Evolutionary conservation across 2,329 filamentous ascomycete species (phyloP).

Genomic region (Apiospora saccharicola): DNA sequence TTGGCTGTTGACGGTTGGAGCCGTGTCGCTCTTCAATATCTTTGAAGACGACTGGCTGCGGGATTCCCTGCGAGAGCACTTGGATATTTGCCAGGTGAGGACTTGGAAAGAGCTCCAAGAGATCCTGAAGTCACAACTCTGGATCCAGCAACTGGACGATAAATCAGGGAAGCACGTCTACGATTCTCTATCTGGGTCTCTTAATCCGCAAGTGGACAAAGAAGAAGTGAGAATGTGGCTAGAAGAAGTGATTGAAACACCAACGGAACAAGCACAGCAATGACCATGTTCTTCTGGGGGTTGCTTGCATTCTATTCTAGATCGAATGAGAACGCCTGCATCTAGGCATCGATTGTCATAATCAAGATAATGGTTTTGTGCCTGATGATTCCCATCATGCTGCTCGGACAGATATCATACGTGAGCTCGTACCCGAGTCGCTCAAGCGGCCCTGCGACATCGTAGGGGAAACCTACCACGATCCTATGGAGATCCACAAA

Average conservation of each 20-base stretch:
- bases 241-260: background rate
- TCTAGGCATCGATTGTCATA: too few relatives aligned
- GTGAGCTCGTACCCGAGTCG: too few relatives aligned
- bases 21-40: slow-evolving; percentile 35
- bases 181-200: background rate
- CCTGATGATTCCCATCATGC: too few relatives aligned
- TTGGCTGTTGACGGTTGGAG: slow-evolving; percentile 39
- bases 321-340: too few relatives aligned
- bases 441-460: too few relatives aligned
- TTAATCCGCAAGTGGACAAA: too few relatives aligned
- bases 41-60: background rate
- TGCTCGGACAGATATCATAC: too few relatives aligned
- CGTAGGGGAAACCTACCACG: too few relatives aligned
- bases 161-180: background rate
- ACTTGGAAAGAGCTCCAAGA: background rate
- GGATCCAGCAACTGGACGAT: background rate
- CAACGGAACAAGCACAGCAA: background rate
- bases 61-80: background rate
- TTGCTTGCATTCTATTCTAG: too few relatives aligned
- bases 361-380: too few relatives aligned
- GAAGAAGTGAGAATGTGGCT: background rate
- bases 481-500: too few relatives aligned
- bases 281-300: background rate
- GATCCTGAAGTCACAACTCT: background rate
- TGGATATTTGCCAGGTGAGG: background rate